These are phyloP conservation scores for Neurospora intermedia DNA, from an alignment of 495 filamentous ascomycete genomes.

Conservation along the genomic window DNA sequence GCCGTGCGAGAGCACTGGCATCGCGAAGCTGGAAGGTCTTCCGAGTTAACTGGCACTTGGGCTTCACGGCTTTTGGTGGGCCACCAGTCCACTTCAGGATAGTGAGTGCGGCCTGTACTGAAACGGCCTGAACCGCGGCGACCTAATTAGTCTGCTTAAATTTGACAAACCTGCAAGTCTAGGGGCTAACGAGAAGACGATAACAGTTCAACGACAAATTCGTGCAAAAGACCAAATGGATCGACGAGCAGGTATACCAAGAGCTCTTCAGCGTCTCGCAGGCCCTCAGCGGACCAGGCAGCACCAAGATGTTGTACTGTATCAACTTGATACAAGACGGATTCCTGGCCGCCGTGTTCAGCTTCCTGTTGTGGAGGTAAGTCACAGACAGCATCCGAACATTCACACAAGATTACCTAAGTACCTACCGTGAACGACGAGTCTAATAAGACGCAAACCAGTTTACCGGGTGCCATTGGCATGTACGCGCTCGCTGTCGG, in stretches of 20 bases:
- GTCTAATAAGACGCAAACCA: conserved; percentile 10
- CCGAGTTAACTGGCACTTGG: conserved; percentile 51
- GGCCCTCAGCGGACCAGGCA: conserved; percentile 62
- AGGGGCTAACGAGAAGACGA: background rate
- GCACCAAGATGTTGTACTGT: conserved; percentile 73
- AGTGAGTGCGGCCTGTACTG: conserved; percentile 12
- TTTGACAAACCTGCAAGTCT: background rate
- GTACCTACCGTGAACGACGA: background rate
- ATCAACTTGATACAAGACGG: conserved; percentile 59
- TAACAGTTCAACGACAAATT: conserved; percentile 51
- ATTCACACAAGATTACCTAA: background rate
- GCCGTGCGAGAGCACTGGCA: conserved; percentile 1
- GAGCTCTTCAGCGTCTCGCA: conserved; percentile 75
- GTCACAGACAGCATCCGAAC: background rate
- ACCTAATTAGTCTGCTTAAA: background rate
- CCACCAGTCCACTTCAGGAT: conserved; percentile 66
- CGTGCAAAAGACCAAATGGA: conserved; percentile 57
- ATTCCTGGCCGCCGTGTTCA: conserved; percentile 48
- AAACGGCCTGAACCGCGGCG: background rate
- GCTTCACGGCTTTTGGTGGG: conserved; percentile 62
- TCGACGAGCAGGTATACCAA: conserved; percentile 71
- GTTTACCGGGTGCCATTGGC: conserved; percentile 64
- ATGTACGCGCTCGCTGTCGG: conserved; percentile 67
- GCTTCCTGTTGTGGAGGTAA: conserved; percentile 62
- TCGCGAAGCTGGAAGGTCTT: conserved; percentile 23